Conservation (phyloP, 2,329 filamentous ascomycete genomes). For the Hymenoscyphus repandus region DNA sequence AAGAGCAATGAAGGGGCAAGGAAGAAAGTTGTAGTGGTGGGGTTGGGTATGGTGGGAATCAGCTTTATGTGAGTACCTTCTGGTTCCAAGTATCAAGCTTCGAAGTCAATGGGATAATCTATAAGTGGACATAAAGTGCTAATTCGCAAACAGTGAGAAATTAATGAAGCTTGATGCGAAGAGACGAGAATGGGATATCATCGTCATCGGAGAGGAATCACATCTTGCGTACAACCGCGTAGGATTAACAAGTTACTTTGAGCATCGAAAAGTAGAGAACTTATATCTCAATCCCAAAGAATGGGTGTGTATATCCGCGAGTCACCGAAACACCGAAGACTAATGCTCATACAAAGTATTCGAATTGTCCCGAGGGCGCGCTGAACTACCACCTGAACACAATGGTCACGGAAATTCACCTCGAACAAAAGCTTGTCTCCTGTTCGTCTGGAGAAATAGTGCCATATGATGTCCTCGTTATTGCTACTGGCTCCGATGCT, state of each 20-base stretch:
- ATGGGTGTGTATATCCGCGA: constrained; percentile 54
- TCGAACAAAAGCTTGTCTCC: constrained; percentile 58
- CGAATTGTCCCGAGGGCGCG: constrained; percentile 47
- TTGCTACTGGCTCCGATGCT: constrained; percentile 84
- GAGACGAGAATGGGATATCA: constrained; percentile 69
- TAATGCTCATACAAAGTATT: constrained; percentile 20
- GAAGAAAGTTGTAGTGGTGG: constrained; percentile 75
- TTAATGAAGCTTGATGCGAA: constrained; percentile 78
- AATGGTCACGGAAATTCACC: constrained; percentile 61
- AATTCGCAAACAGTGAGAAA: constrained; percentile 61
- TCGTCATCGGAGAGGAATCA: constrained; percentile 82
- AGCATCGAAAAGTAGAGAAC: constrained; percentile 78
- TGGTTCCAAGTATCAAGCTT: too few species aligned
- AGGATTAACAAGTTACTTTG: constrained; percentile 82
- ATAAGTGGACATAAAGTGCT: background rate
- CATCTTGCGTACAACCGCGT: constrained; percentile 90
- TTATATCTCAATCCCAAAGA: constrained; percentile 80
- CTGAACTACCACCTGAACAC: constrained; percentile 74
- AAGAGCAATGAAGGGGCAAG: constrained; percentile 29
- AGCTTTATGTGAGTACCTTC: constrained; percentile 68
- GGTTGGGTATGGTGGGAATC: constrained; percentile 87
- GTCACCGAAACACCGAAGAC: background rate
- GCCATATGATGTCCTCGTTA: constrained; percentile 72
- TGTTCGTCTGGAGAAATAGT: constrained; percentile 67
- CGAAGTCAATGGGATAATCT: background rate